Evolutionary conservation across 768 basidiomycete genomes (phyloP).

Genomic region (Panellus pusillus): DNA sequence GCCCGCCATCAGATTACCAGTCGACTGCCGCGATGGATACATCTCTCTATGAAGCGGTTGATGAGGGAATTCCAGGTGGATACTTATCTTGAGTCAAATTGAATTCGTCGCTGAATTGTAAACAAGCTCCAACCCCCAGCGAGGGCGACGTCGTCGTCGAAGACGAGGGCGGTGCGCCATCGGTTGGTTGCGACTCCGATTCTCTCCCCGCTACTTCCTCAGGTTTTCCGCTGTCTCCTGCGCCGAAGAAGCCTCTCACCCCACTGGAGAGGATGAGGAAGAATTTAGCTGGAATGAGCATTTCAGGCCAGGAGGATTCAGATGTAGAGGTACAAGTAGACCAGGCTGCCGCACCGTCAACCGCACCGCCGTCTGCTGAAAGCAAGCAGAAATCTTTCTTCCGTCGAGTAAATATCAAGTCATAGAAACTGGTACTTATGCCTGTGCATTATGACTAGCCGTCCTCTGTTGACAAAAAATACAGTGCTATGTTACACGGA

Average conservation of each 20-base stretch:
- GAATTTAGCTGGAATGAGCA: constrained; percentile 8
- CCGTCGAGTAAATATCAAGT: background rate
- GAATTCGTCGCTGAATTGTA: background rate
- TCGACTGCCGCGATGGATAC: background rate
- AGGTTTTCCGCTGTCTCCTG: background rate
- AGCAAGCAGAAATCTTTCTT: background rate
- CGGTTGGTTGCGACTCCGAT: background rate
- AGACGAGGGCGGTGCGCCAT: background rate
- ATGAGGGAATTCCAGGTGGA: background rate
- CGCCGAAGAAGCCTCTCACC: background rate
- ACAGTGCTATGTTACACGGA: background rate
- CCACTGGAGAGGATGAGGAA: constrained; percentile 10
- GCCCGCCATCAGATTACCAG: background rate
- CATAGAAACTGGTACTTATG: background rate
- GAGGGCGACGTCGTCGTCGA: background rate
- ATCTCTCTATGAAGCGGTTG: background rate
- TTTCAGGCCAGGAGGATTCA: background rate
- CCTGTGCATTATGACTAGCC: too few relatives aligned
- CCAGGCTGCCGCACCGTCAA: background rate
- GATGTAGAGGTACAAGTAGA: background rate
- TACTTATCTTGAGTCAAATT: background rate
- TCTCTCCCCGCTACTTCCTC: background rate
- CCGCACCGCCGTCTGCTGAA: background rate
- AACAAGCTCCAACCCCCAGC: background rate
- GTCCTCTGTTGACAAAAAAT: constrained; percentile 9